These are phyloP conservation scores for Pseudogymnoascus verrucosus DNA, from an alignment of 2,329 filamentous ascomycete species.

Conservation along the genomic window DNA sequence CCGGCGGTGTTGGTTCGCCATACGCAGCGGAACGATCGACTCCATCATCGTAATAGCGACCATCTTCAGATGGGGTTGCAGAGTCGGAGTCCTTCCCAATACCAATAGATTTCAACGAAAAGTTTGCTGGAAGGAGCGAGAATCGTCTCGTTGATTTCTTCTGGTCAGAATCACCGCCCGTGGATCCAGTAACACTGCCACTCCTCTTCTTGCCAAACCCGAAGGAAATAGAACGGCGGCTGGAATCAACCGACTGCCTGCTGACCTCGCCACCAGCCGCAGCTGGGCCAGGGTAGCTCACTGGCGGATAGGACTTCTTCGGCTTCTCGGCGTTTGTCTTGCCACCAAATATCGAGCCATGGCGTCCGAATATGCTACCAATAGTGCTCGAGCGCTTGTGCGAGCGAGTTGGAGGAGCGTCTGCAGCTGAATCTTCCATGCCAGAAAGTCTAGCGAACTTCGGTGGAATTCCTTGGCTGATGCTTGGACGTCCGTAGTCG, in stretches of 20 bases:
- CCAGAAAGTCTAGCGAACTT: slow-evolving; percentile 53
- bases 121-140: slow-evolving; percentile 58
- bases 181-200: slow-evolving; percentile 52
- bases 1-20: slow-evolving; percentile 12
- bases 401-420: not conserved
- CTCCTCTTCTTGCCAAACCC: slow-evolving; percentile 63
- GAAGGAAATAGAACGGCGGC: slow-evolving; percentile 62
- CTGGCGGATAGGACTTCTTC: slow-evolving; percentile 69
- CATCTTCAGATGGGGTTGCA: slow-evolving; percentile 17
- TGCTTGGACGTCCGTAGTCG: slow-evolving; percentile 54
- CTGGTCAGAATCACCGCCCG: slow-evolving; percentile 36
- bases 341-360: slow-evolving; percentile 71
- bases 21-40: slow-evolving; percentile 21
- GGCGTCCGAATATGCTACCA: slow-evolving; percentile 75
- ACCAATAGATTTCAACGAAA: slow-evolving; percentile 58
- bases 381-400: slow-evolving; percentile 70
- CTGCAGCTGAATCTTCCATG: slow-evolving; percentile 36
- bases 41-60: slow-evolving; percentile 18
- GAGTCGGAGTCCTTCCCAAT: slow-evolving; percentile 42
- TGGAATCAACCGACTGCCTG: slow-evolving; percentile 64
- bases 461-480: slow-evolving; percentile 39
- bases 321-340: slow-evolving; percentile 51
- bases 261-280: slow-evolving; percentile 33
- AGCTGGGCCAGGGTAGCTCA: slow-evolving; percentile 76
- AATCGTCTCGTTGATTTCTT: slow-evolving; percentile 58